These are phyloP conservation scores for Fusarium metavorans DNA, from an alignment of 2,329 filamentous ascomycete genomes.

Conservation along the genomic window DNA sequence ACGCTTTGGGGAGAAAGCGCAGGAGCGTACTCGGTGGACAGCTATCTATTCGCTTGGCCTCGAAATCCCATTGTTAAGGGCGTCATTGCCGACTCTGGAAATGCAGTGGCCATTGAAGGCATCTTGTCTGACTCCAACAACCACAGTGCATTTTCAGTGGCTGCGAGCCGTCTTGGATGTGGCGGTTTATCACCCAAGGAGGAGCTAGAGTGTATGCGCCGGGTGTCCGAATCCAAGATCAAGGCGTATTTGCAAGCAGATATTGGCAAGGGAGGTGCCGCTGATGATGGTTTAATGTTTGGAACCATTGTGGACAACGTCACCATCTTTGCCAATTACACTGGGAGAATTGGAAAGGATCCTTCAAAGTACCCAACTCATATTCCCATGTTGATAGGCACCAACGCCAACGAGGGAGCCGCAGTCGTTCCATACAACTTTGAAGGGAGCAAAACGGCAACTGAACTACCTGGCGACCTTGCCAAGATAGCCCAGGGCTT, in stretches of 20 bases:
- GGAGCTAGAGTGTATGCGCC: conserved; percentile 30
- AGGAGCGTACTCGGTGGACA: conserved; percentile 23
- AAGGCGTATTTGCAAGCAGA: conserved; percentile 31
- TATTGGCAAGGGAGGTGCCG: conserved; percentile 22
- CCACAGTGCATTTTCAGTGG: conserved; percentile 19
- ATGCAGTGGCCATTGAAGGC: conserved; percentile 25
- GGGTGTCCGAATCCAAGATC: conserved; percentile 1
- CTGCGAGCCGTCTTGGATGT: conserved; percentile 14
- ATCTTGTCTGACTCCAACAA: conserved; percentile 10
- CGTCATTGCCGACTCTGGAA: conserved; percentile 31
- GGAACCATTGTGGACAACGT: conserved; percentile 21
- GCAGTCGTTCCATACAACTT: conserved; percentile 30
- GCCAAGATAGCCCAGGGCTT: conserved; percentile 14
- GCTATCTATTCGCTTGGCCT: conserved; percentile 34
- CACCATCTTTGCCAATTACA: conserved; percentile 27
- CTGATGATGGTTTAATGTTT: conserved; percentile 23
- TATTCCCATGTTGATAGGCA: conserved; percentile 27
- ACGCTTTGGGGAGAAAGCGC: conserved; percentile 37
- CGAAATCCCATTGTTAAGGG: conserved; percentile 27
- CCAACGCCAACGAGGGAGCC: conserved; percentile 32
- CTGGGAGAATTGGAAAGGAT: not conserved
- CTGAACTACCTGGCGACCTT: conserved; percentile 13
- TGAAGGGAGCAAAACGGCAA: conserved; percentile 22
- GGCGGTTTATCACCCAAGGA: not conserved
- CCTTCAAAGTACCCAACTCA: not conserved